Base-by-base conservation (phyloP, 208 protist genomes). In the Ichthyophonus hoferi region DNA sequence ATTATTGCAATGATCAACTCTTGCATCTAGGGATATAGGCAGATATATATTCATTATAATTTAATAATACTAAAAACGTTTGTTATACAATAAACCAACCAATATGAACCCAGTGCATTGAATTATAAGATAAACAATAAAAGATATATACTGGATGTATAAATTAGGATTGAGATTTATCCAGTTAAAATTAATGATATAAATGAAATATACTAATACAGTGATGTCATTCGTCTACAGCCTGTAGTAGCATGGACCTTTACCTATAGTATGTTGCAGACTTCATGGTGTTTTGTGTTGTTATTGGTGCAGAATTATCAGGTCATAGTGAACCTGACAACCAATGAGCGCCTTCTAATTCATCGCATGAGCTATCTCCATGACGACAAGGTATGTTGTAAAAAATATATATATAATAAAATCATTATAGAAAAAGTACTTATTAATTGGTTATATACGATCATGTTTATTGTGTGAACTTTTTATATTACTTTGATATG, bases 191-290 rank as follows among this genome's bases (percentile, higher is more conserved):
- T 76, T 33, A 14, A 76, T 76, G 50, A 76, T 76, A n/a, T 31
- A 14, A 76, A 76, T 76, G 50, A 76, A n/a, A 14, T 76, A 76
- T 0, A 14, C 0, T 76, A 76, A n/a, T 31, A 31, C 31, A 76
- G 14, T 33, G 14, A 31, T 31, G 31, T 31, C 50, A n/a, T 33
- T 31, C 50, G 50, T 31, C 50, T 76, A n/a, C 78, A 82, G 81
- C 81, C 81, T 17, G 81, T 85, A 7, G 81, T 38, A 34, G 17
- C 81, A 17, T 0, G 81, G 81, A n/a, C 81, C 35, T 31, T 42
- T 39, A 58, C 86, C 34, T 89, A 58, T 79, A 24, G 31, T 35
- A 50, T 40, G 37, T 17, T 89, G 7, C 86, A 89, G 58, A 40
- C 58, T 35, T 84, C 67, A 1, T 90, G 41, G 79, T 14, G 37